Conservation (phyloP, 2,329 filamentous ascomycete species). For the Colletotrichum caudatum region DNA sequence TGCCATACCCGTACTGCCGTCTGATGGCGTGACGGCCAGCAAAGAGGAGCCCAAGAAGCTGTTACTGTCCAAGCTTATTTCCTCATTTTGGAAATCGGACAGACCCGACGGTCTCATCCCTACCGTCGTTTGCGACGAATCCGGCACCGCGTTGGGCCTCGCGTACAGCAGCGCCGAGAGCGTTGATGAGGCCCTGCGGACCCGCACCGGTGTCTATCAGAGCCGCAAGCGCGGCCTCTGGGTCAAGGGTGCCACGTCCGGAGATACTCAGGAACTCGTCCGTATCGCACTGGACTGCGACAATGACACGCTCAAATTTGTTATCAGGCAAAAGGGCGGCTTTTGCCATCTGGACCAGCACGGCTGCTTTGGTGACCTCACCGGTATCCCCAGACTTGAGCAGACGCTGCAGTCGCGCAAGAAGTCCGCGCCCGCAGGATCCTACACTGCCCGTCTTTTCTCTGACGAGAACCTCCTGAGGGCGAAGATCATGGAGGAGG, state of each 20-base stretch:
- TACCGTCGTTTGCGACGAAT: slow-evolving; percentile 91
- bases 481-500: slow-evolving; percentile 99
- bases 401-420: slow-evolving; percentile 88
- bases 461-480: slow-evolving; percentile 88
- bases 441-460: slow-evolving; percentile 94
- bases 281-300: slow-evolving; percentile 92
- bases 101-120: slow-evolving; percentile 85
- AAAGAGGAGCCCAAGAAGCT: slow-evolving; percentile 71
- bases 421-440: slow-evolving; percentile 84
- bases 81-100: slow-evolving; percentile 83
- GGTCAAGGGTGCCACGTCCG: slow-evolving; percentile 96
- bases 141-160: slow-evolving; percentile 84
- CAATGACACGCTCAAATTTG: slow-evolving; percentile 89
- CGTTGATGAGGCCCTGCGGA: slow-evolving; percentile 85
- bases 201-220: slow-evolving; percentile 87
- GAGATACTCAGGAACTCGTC: slow-evolving; percentile 91
- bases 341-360: slow-evolving; percentile 96
- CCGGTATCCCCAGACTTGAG: slow-evolving; percentile 85
- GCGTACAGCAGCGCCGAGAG: slow-evolving; percentile 97
- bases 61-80: slow-evolving; percentile 77
- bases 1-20: slow-evolving; percentile 81
- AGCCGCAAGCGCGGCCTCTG: slow-evolving; percentile 95
- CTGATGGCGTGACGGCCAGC: slow-evolving; percentile 76
- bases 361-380: slow-evolving; percentile 90
- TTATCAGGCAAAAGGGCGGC: slow-evolving; percentile 88